Base-by-base conservation (phyloP, 2,329 filamentous ascomycete genomes). In the Elsinoe perseae region DNA sequence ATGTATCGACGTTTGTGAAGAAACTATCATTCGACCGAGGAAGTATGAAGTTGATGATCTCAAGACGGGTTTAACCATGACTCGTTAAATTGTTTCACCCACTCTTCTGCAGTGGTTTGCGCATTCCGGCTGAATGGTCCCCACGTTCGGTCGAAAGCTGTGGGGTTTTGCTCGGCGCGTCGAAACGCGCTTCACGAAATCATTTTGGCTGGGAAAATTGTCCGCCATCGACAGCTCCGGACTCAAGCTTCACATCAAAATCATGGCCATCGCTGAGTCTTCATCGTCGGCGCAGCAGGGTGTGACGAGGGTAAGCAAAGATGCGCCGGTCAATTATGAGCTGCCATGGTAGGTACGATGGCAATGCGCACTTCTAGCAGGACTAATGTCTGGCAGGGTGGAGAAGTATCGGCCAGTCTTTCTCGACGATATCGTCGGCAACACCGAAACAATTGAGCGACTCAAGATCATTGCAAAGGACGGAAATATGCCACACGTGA, bases 401-500 rank as follows among this genome's bases (percentile, higher is more conserved):
- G 93, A 98, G 74, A 98, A 98, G 72, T 98, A 97, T 75, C 82
- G 93, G 36, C 93, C 93, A 1, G 81, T 95, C 54, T 95, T 95
- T 72, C 83, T 98, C 27, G 90, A 97, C 73, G 92, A 98, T 74
- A 85, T 98, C 54, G 93, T 98, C 56, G 93, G 93, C 67, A 98
- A 98, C 72, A 95, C 89, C 18, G 93, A 98, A 71, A 98, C 93
- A 1, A 90, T 98, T 65, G 92, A 97, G 72, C 87, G 93, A 56
- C 77, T 98, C 65, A 97, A 97, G 70, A 97, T 98, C 66, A 97
- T 98, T 65, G 91, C 93, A 46, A 93, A 91, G 72, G 93, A 97
- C 75, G 93, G 93, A 64, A 98, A 98, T 74, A 96, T 98, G 91
- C 93, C 93, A 2, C 93, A 98, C 73, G 83, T 98, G 67, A 97